phyloP scores from a whole-genome alignment of 495 filamentous ascomycete species.

The Talaromyces stipitatus region DNA sequence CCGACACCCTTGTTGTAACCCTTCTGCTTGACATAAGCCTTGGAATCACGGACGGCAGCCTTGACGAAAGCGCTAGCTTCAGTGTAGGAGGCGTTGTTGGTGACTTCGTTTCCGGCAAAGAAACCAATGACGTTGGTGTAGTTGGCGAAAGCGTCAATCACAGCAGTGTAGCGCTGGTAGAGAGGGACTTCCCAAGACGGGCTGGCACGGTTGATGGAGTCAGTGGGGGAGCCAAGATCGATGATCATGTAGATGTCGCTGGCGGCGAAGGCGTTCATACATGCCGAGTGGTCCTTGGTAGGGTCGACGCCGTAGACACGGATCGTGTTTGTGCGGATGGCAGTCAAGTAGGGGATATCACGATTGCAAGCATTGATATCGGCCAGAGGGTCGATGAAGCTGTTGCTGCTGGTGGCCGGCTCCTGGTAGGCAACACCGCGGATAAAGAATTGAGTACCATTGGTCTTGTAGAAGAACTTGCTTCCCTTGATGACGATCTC shows the following conservation, averaged over 20 bases:
- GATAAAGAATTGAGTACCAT: slow-evolving; percentile 77
- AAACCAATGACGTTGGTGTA: slow-evolving; percentile 91
- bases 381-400: slow-evolving; percentile 63
- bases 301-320: slow-evolving; percentile 92
- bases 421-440: slow-evolving; percentile 83
- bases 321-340: slow-evolving; percentile 80
- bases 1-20: slow-evolving; percentile 76
- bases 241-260: slow-evolving; percentile 93
- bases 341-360: slow-evolving; percentile 72
- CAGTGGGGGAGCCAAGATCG: slow-evolving; percentile 70
- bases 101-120: slow-evolving; percentile 96
- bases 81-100: slow-evolving; percentile 77
- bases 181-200: slow-evolving; percentile 71
- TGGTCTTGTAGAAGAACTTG: slow-evolving; percentile 74
- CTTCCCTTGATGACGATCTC: slow-evolving; percentile 64
- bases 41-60: slow-evolving; percentile 91
- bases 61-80: slow-evolving; percentile 86
- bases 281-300: slow-evolving; percentile 63
- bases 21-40: slow-evolving; percentile 78
- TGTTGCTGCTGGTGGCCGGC: slow-evolving; percentile 15
- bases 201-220: slow-evolving; percentile 75
- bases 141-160: slow-evolving; percentile 69
- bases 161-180: slow-evolving; percentile 70
- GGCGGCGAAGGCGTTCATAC: slow-evolving; percentile 75
- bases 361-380: slow-evolving; percentile 61